A percentile compares a stretch with the other conserved stretches of the same genome.
phyloP scores from a whole-genome alignment of 2,329 filamentous ascomycete species.

The Fusarium sp. region DNA sequence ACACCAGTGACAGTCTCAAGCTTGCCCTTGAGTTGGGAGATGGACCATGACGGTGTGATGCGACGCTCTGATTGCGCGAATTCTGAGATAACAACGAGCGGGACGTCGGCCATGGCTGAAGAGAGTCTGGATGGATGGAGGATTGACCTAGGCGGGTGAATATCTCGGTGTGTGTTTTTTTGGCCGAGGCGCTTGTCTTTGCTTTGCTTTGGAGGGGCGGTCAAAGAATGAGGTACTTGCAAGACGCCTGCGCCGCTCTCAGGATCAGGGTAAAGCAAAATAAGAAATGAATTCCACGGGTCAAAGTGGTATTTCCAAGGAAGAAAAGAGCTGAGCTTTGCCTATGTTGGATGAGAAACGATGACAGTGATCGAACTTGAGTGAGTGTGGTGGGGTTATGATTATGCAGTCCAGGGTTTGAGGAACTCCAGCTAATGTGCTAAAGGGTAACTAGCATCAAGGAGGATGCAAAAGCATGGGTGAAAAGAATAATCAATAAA shows the following conservation, averaged over 20 bases:
- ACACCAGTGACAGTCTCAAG: slow-evolving; percentile 94
- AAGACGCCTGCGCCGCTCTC: slow-evolving; percentile 36
- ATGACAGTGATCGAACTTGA: slow-evolving; percentile 11
- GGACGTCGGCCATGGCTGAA: slow-evolving; percentile 72
- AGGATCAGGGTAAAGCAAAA: not conserved
- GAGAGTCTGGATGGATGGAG: not conserved
- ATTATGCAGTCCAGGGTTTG: slow-evolving; percentile 37
- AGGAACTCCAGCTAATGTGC: slow-evolving; percentile 15
- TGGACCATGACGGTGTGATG: slow-evolving; percentile 90
- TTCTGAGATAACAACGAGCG: slow-evolving; percentile 78
- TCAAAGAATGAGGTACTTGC: slow-evolving; percentile 32
- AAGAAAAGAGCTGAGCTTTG: slow-evolving; percentile 6
- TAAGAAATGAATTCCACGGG: not conserved
- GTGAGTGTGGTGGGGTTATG: slow-evolving; percentile 39
- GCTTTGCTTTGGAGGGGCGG: slow-evolving; percentile 25
- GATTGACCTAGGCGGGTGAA: slow-evolving; percentile 8
- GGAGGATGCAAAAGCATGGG: not conserved
- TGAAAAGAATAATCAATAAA: not conserved
- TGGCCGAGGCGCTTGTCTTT: slow-evolving; percentile 3
- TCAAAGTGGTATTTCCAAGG: slow-evolving; percentile 8
- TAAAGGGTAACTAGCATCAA: slow-evolving; percentile 5
- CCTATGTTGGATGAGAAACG: slow-evolving; percentile 20
- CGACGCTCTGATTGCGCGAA: slow-evolving; percentile 87
- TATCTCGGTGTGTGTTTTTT: slow-evolving; percentile 18
- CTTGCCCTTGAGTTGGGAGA: slow-evolving; percentile 83